Evolutionary conservation across 148 eudicot genomes (phyloP), one percentile per base, ranked within the genome.

Genomic region (Nyssa sinensis): DNA sequence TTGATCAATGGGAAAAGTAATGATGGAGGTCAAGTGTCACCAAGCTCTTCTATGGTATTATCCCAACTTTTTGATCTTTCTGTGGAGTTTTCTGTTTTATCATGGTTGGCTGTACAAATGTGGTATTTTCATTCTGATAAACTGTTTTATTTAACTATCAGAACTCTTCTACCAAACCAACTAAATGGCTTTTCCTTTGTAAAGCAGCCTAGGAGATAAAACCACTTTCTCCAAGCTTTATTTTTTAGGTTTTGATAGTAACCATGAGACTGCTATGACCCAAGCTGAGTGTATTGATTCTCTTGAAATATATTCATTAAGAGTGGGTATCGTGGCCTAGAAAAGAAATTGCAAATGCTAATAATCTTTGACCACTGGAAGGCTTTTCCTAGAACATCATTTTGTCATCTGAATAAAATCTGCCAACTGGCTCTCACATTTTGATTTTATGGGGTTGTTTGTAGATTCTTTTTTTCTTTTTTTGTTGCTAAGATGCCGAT

Each of bases 41-140:
- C 85, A 63, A 78, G 78, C 70, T 83, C 87, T 33, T 81, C 79
- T 30, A 71, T 81, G 92, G 96, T 90, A 86, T 33, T 67, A 3
- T 71, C 57, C 29, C 16, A 28, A 57, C 41, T 64, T 27, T 62
- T 33, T 33, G 23, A 1, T 39, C 17, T 14, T 21, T 23, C 33
- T 13, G 0, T 64, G 70, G 60, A 53, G 19, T 65, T 77, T 35
- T 25, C 63, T 5, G 9, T 17, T 21, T 7, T 5, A 35, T 62
- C 9, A 21, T 68, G 57, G 58, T 59, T 75, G 21, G 47, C 57
- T 76, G 33, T 25, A 41, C 57, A 10, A 14, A 29, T 57, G 65
- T 16, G 19, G 7, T 31, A 51, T 23, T 53, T 44, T 44, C 19
- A 1, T 62, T 32, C 16, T 31, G 60, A 63, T 63, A 4, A 44